A percentile compares a stretch with the other conserved stretches of the same genome.
Evolutionary conservation across 1,139 yeast genomes (phyloP).

Genomic region (Diutina ranongensis): DNA sequence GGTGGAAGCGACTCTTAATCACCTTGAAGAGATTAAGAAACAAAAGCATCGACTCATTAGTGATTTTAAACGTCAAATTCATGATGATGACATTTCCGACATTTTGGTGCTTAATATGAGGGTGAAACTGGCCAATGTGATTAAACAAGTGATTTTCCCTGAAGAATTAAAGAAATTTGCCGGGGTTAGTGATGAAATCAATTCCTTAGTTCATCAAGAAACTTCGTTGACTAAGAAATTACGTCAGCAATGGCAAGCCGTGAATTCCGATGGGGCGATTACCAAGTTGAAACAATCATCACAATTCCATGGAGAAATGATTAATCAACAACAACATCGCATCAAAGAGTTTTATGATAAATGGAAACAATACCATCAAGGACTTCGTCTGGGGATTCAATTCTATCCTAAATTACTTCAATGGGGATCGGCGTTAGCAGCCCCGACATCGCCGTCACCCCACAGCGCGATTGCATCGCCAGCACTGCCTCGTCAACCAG

Average conservation of each 20-base stretch:
- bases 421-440: constrained; percentile 25
- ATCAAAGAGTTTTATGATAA: constrained; percentile 40
- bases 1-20: constrained; percentile 24
- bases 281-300: constrained; percentile 25
- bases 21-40: constrained; percentile 35
- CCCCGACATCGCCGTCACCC: background rate
- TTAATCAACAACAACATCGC: constrained; percentile 20
- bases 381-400: constrained; percentile 46
- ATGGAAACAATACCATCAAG: constrained; percentile 51
- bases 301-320: constrained; percentile 17
- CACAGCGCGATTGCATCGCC: background rate
- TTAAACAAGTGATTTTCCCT: constrained; percentile 48
- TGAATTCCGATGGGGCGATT: constrained; percentile 35
- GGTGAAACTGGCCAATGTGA: constrained; percentile 43
- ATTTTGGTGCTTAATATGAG: constrained; percentile 59
- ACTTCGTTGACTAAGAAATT: constrained; percentile 42
- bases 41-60: constrained; percentile 52
- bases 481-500: background rate
- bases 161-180: constrained; percentile 70
- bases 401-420: constrained; percentile 50
- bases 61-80: constrained; percentile 61
- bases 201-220: constrained; percentile 57
- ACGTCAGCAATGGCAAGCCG: constrained; percentile 44
- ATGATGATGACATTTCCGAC: constrained; percentile 78
- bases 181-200: constrained; percentile 56